Conservation (phyloP, 257 asterid species). For the Fraxinus cuspidata region DNA sequence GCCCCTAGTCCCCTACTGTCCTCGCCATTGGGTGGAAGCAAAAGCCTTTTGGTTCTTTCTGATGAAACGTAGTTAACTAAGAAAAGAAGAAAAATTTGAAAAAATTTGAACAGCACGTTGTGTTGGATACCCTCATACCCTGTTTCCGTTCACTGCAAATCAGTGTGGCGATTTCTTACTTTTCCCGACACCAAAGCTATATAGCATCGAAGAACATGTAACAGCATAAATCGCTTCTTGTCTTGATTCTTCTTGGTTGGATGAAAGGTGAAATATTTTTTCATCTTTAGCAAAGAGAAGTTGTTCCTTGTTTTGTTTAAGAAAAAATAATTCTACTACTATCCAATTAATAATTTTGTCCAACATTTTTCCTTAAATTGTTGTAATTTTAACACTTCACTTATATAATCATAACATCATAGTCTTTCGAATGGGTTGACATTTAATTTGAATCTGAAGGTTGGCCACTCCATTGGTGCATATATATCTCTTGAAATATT, state of each 20-base stretch:
- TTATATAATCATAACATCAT: neutral
- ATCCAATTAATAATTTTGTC: neutral
- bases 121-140: neutral
- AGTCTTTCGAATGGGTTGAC: slow-evolving; percentile 24
- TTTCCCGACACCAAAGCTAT: neutral
- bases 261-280: neutral
- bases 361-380: neutral
- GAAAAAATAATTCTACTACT: neutral
- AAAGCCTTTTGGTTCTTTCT: neutral
- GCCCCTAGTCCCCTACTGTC: neutral
- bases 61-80: neutral
- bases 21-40: neutral
- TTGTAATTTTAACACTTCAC: neutral
- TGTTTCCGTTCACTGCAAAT: neutral
- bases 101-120: neutral
- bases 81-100: neutral
- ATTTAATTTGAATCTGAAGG: slow-evolving; percentile 49
- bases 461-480: slow-evolving; percentile 92
- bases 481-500: slow-evolving; percentile 70
- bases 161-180: neutral
- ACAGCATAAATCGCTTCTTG: neutral
- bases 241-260: neutral
- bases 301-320: slow-evolving; percentile 35
- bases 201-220: neutral
- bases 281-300: neutral